Evolutionary conservation across 2,329 filamentous ascomycete genomes (phyloP).

Genomic region (Helminthosporium solani): DNA sequence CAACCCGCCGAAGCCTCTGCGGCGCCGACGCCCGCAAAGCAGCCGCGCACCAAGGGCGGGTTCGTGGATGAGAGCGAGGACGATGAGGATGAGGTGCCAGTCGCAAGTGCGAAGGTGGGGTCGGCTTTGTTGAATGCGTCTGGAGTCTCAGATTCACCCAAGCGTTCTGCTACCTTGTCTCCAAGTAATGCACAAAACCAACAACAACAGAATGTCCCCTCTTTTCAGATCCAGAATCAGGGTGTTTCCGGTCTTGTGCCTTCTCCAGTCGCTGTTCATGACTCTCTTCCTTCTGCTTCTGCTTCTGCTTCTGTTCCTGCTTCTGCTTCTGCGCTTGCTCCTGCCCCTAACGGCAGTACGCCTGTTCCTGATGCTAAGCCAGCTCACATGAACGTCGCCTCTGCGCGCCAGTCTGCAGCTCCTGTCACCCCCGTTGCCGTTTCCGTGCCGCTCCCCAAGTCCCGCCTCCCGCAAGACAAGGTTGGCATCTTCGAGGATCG

Average conservation of each 20-base stretch:
- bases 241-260: constrained; percentile 42
- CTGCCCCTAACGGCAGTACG: constrained; percentile 48
- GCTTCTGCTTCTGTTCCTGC: constrained; percentile 39
- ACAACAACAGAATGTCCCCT: constrained; percentile 60
- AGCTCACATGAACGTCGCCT: constrained; percentile 30
- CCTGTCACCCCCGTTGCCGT: constrained; percentile 29
- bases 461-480: constrained; percentile 68
- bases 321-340: constrained; percentile 47
- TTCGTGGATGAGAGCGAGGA: constrained; percentile 65
- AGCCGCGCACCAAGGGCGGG: constrained; percentile 58
- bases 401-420: constrained; percentile 45
- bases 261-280: constrained; percentile 43
- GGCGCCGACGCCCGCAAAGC: constrained; percentile 38
- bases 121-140: constrained; percentile 51
- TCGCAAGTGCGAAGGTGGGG: constrained; percentile 51
- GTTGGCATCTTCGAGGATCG: constrained; percentile 84
- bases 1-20: constrained; percentile 27
- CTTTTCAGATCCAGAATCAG: constrained; percentile 59
- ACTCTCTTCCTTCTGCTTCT: constrained; percentile 52
- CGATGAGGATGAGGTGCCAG: constrained; percentile 53
- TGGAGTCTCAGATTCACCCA: constrained; percentile 52
- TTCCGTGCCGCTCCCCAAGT: constrained; percentile 42
- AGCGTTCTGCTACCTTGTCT: constrained; percentile 57
- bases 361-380: constrained; percentile 39
- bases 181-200: constrained; percentile 53